phyloP scores from a whole-genome alignment of 1,284 basidiomycete genomes.

The Chiua sp. region DNA sequence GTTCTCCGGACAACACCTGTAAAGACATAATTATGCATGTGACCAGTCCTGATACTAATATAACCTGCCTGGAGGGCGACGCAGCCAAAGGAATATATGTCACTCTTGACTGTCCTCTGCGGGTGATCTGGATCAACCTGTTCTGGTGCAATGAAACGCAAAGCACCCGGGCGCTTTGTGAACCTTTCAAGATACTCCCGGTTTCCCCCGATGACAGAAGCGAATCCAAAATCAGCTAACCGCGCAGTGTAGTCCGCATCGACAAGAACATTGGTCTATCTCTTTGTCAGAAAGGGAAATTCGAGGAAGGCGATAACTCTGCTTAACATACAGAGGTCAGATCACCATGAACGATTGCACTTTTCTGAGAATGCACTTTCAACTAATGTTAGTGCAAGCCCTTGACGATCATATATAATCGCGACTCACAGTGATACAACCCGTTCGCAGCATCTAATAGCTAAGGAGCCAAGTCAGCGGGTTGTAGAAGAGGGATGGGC shows the following conservation, averaged over 20 bases:
- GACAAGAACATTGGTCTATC: conserved; percentile 8
- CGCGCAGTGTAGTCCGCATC: neutral
- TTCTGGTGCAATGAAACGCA: neutral
- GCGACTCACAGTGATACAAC: conserved; percentile 1
- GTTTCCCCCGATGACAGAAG: neutral
- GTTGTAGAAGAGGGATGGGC: neutral
- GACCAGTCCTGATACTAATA: neutral
- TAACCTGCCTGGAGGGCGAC: conserved; percentile 1
- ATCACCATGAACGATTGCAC: neutral
- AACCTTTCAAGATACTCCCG: conserved; percentile 2
- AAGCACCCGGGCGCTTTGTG: neutral
- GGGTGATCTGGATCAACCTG: neutral
- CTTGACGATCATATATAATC: neutral
- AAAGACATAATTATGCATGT: neutral
- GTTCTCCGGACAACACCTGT: neutral
- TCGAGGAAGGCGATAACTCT: no score
- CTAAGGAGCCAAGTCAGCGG: neutral
- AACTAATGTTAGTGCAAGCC: neutral
- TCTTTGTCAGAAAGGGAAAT: neutral
- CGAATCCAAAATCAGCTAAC: conserved; percentile 2
- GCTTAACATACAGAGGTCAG: neutral
- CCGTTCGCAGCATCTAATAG: conserved; percentile 1
- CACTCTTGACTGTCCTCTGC: neutral
- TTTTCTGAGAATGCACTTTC: conserved; percentile 3
- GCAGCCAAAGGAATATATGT: conserved; percentile 12